These are phyloP conservation scores for Acacia acuminata DNA, from an alignment of 306 rosid species.

Conservation along the genomic window DNA sequence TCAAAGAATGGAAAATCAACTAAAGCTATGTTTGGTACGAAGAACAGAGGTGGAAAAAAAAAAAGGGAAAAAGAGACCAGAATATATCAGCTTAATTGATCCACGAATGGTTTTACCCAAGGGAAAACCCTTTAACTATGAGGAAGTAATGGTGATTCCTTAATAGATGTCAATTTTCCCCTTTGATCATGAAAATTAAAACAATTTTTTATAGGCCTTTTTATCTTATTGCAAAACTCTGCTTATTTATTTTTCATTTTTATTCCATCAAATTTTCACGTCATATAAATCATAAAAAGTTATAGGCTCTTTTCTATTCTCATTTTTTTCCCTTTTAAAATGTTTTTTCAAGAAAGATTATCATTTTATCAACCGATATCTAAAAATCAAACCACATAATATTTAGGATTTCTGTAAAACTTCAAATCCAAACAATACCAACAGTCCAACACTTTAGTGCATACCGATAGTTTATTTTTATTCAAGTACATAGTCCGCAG, in stretches of 20 bases:
- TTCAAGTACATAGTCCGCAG: not conserved
- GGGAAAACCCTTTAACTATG: not conserved
- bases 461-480: not conserved
- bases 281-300: not conserved
- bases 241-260: not conserved
- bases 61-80: not conserved
- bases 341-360: not conserved
- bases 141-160: not conserved
- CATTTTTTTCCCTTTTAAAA: too few species aligned
- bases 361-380: not conserved
- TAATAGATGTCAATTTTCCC: not conserved
- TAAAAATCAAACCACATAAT: conserved; percentile 20
- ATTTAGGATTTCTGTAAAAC: conserved; percentile 12
- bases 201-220: not conserved
- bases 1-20: not conserved
- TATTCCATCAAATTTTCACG: not conserved
- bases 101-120: not conserved
- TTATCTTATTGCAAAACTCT: not conserved
- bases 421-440: conserved; percentile 20
- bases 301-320: not conserved
- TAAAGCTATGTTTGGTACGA: not conserved
- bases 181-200: too few species aligned
- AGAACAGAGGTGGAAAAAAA: not conserved
- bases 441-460: not conserved
- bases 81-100: not conserved